These are phyloP conservation scores for Hordeum pubiflorum DNA, from an alignment of 202 grass and related monocot genomes.

Conservation along the genomic window DNA sequence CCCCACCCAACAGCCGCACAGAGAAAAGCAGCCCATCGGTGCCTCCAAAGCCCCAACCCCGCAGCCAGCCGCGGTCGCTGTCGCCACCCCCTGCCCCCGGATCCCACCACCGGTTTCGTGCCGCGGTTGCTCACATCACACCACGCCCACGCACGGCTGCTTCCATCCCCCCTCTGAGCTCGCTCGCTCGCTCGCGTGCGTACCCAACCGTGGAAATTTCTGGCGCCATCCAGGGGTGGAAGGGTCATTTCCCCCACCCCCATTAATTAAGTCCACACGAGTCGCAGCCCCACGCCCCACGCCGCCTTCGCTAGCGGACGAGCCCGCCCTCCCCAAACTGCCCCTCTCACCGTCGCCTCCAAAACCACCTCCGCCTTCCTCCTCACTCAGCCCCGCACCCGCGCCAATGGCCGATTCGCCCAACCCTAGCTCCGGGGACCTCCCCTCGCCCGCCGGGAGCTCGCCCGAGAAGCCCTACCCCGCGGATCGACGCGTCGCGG, in stretches of 20 bases:
- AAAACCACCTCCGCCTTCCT: slow-evolving; percentile 20
- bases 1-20: background rate
- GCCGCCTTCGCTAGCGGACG: slow-evolving; percentile 2
- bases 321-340: slow-evolving; percentile 24
- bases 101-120: slow-evolving; percentile 56
- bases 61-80: slow-evolving; percentile 32
- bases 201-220: background rate
- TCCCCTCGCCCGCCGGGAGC: background rate
- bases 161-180: background rate
- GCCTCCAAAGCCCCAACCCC: background rate
- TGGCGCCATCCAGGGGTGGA: background rate
- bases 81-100: slow-evolving; percentile 30
- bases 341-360: slow-evolving; percentile 41
- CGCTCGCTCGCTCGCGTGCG: background rate
- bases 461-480: slow-evolving; percentile 41
- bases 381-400: background rate
- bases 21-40: background rate
- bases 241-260: background rate
- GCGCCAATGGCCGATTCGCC: slow-evolving; percentile 49
- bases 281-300: slow-evolving; percentile 20
- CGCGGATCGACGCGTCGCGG: slow-evolving; percentile 48
- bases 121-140: slow-evolving; percentile 32
- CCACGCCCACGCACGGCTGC: background rate
- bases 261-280: slow-evolving; percentile 40
- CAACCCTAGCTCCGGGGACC: slow-evolving; percentile 47